Base-by-base conservation (phyloP, 1,284 basidiomycete genomes). In the Cryptococcus depauperatus region DNA sequence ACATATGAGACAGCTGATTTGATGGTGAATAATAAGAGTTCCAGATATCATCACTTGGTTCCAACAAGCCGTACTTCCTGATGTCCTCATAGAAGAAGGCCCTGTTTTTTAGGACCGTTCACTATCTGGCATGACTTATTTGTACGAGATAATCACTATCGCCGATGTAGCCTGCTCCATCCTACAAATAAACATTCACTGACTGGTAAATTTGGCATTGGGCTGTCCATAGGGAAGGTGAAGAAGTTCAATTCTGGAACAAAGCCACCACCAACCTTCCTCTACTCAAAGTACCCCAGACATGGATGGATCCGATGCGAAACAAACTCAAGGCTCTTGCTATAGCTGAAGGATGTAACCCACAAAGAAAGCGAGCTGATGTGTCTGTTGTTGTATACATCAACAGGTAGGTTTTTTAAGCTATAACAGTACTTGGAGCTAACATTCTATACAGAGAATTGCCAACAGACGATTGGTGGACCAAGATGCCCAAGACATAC, bases 101-200 rank as follows among this genome's bases (percentile, higher is more conserved):
- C 19, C 52, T 4, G 45, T 55, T 32, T 57, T 52, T 49, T 40
- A 48, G 14, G 61, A 63, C 35, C 47, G 56, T 18, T 34, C 21
- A n/a, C 43, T 49, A 33, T 49, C 44, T 26, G 42, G 43, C 2
- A 51, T 49, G 46, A 54, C 58, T 1, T 58, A 44, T 35, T 16
- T 61, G 19, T 64, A 57, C 40, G 61, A 64, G 35, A 56, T 50
- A 34, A 51, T 62, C 23, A 47, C 50, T 21, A 57, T 62, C 25
- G 46, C 45, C 5, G 57, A 59, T 43, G 59, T 62, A 44, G 50
- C 52, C 47, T 26, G 25, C n/a, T 26, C 29, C 3, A 16, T 27
- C 16, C n/a, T 21, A 18, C 18, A 26, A 5, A 16, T 26, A 13
- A 22, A n/a, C 8, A 11, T 30, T 18, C 26, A 22, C 34, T 32